phyloP scores from a whole-genome alignment of 208 protist genomes.

The Leishmania tarentolae region DNA sequence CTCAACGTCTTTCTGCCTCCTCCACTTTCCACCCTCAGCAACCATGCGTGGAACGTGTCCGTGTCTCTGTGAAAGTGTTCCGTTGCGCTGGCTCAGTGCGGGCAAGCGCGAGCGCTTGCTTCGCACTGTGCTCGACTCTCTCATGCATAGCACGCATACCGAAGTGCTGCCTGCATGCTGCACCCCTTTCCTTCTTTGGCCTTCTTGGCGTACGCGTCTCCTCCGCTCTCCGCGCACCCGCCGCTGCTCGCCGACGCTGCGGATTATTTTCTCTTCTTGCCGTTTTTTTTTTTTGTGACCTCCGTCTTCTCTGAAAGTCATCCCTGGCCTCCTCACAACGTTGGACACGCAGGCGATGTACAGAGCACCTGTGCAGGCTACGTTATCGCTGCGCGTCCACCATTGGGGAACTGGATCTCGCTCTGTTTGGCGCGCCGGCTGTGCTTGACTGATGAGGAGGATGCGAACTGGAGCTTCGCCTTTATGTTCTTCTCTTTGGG shows the following conservation, averaged over 20 bases:
- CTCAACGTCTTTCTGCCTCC: too few relatives aligned
- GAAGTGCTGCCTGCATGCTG: background rate
- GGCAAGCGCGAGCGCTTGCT: background rate
- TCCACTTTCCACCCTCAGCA: background rate
- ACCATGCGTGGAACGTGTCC: background rate
- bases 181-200: background rate
- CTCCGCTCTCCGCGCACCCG: background rate
- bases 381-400: background rate
- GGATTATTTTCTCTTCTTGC: too few relatives aligned
- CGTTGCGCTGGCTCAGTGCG: background rate
- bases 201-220: background rate
- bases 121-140: background rate
- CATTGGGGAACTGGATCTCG: background rate
- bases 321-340: background rate
- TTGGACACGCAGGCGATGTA: background rate
- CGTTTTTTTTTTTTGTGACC: too few relatives aligned
- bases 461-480: background rate
- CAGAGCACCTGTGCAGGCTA: background rate
- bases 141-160: background rate
- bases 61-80: background rate
- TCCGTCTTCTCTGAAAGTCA: too few relatives aligned
- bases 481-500: background rate
- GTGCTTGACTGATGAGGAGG: background rate
- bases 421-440: background rate
- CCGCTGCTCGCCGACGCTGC: background rate